Evolutionary conservation across 1,284 basidiomycete species (phyloP), one percentile per base, ranked within the genome.

Genomic region (Ceratobasidium sp.): DNA sequence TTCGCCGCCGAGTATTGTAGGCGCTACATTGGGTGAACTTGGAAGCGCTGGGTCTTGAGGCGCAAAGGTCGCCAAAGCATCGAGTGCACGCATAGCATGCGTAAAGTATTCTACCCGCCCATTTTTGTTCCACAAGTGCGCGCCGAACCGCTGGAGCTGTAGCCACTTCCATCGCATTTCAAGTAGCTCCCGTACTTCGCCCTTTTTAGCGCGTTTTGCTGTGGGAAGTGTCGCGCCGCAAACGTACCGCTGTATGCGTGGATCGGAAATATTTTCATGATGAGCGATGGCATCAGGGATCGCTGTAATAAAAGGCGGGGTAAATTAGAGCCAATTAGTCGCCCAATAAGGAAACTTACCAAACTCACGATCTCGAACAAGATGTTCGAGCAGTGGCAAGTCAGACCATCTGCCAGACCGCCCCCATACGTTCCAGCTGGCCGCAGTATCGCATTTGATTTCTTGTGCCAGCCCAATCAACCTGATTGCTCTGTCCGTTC

Each of bases 231-330:
- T 18, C 23, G 64, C 64, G 34, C 64, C 64, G 26, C 52, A 55
- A 36, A 69, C 34, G 41, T 69, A 69, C 45, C 64, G 52, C 16
- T 69, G 64, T 69, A 69, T 69, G 64, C 64, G 52, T 6, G 50
- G 64, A 21, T 45, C 23, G 14, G 26, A 39, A n/a, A 69, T 39
- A 43, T 41, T 34, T 43, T 55, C 36, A 52, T 69, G 64, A 26
- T 55, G n/a, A 10, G 64, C 53, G n/a, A 69, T 43, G 12, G 64
- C 64, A 16, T 50, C 52, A 23, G 53, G 39, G 5, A 69, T 48
- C 14, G 50, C 64, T 69, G 36, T 23, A n/a, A 62, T 39, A 61
- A 9, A 21, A 23, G 46, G 21, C n/a, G 2, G n/a, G 23, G 2
- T 21, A 23, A 23, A 21, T 50, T 23, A 50, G 46, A 50, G n/a